A percentile compares a stretch with the other conserved stretches of the same genome.
Evolutionary conservation across 495 filamentous ascomycete species (phyloP).

Genomic region (Hyaloscypha bicolor): DNA sequence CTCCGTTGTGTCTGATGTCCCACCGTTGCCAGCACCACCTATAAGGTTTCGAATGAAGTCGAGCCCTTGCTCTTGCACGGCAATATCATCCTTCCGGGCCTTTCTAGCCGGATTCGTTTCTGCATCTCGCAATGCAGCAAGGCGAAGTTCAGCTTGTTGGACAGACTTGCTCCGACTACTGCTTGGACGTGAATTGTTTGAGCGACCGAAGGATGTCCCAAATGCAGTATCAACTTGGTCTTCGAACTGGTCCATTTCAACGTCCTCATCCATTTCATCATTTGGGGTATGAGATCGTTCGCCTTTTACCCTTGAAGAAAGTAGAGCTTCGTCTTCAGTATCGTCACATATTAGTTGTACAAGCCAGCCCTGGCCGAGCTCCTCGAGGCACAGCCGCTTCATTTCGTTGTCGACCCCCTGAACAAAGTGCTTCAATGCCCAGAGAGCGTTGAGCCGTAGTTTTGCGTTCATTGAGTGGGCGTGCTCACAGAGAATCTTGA

Average conservation of each 20-base stretch:
- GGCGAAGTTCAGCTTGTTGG: constrained; percentile 49
- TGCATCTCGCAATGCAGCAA: constrained; percentile 53
- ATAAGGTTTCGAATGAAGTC: constrained; percentile 90
- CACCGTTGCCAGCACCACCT: constrained; percentile 60
- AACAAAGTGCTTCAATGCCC: constrained; percentile 91
- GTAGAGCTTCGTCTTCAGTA: constrained; percentile 51
- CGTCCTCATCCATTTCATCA: constrained; percentile 66
- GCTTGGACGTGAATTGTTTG: constrained; percentile 23
- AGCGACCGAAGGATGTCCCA: constrained; percentile 38
- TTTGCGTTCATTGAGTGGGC: constrained; percentile 74
- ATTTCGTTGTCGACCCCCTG: constrained; percentile 64
- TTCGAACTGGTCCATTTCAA: constrained; percentile 53
- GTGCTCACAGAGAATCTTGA: constrained; percentile 79
- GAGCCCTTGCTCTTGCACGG: constrained; percentile 87
- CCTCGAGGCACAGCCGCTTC: constrained; percentile 75
- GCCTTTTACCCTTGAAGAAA: constrained; percentile 36
- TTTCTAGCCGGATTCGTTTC: constrained; percentile 59
- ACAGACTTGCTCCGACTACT: constrained; percentile 47
- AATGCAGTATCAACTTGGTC: constrained; percentile 43
- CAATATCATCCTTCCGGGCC: constrained; percentile 74
- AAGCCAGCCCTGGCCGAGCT: constrained; percentile 78
- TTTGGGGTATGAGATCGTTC: constrained; percentile 35
- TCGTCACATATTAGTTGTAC: constrained; percentile 70
- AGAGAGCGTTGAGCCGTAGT: constrained; percentile 78
- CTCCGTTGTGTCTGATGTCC: constrained; percentile 71